Evolutionary conservation across 495 filamentous ascomycete genomes (phyloP), one percentile per base, ranked within the genome.

Genomic region (Bombardia bombarda): DNA sequence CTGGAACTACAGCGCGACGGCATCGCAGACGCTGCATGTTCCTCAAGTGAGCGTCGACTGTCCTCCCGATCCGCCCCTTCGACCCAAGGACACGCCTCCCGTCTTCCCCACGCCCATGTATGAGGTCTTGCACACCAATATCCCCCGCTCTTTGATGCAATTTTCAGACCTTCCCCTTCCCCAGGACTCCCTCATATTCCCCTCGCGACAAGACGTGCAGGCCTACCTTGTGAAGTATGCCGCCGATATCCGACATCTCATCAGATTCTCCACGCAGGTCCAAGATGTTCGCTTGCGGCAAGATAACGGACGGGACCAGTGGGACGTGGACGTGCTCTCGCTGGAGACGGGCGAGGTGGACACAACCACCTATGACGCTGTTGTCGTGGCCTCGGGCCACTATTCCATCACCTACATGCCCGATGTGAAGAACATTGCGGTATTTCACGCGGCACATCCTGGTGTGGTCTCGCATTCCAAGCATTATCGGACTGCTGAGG

Each of bases 381-480:
- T 95, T 4, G 77, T 92, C 1, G 79, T 90, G n/a, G 86, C 86
- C 6, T 87, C 72, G 46, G 89, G 89, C 1, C 87, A 95, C 54
- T 93, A 84, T 58, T 73, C 73, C 17, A 76, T 83, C 6, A 82
- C 83, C 0, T 82, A 74, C 56, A 63, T 93, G 8, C 89, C 89
- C 0, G 61, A 72, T 19, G 76, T 59, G 12, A 50, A 41, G n/a
- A 48, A 52, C 1, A 55, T 70, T 4, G 4, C 38, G 5, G 54
- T 52, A 1, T 83, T 85, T 40, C 70, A 86, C 53, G 42, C 59
- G 21, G 52, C 61, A 3, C 75, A 86, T 45, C 84, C 84, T 0
- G 75, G 72, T 0, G 45, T 69, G 1, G 84, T 95, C 18, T 75
- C 77, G 0, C 90, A 97, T 59, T 88, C 89, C 9, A 95, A 90